A percentile compares a stretch with the other conserved stretches of the same genome.
Conservation (phyloP, 1,139 yeast genomes). For the Pichia sp. region DNA sequence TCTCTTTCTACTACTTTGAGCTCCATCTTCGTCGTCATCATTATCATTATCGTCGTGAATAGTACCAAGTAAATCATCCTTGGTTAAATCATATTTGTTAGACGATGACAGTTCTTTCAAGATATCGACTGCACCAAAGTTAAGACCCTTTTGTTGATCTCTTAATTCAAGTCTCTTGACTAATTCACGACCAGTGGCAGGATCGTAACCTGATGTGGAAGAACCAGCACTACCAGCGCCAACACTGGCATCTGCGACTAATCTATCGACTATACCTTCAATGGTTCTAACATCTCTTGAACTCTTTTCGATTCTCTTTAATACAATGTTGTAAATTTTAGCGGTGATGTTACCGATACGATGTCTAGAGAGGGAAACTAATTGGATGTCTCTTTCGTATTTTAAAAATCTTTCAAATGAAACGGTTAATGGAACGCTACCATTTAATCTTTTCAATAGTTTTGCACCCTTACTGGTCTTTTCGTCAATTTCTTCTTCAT, state of each 20-base stretch:
- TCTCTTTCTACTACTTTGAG: constrained; percentile 32
- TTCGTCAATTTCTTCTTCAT: constrained; percentile 20
- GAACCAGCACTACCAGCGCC: constrained; percentile 19
- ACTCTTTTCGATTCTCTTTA: constrained; percentile 56
- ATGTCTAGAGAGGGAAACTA: constrained; percentile 61
- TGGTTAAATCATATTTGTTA: constrained; percentile 21
- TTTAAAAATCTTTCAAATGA: constrained; percentile 69
- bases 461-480: constrained; percentile 4
- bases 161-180: constrained; percentile 21
- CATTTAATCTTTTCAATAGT: constrained; percentile 36
- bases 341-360: constrained; percentile 73
- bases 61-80: constrained; percentile 46
- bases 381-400: constrained; percentile 59
- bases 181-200: constrained; percentile 22
- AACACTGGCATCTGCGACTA: constrained; percentile 25
- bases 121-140: constrained; percentile 55
- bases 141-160: constrained; percentile 31
- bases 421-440: constrained; percentile 55
- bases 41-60: constrained; percentile 39
- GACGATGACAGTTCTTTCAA: constrained; percentile 43
- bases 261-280: constrained; percentile 25
- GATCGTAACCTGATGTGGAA: constrained; percentile 33
- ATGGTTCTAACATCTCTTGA: constrained; percentile 41
- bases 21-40: constrained; percentile 31
- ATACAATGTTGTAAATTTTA: constrained; percentile 57